phyloP scores from a whole-genome alignment of 129 eudicot genomes.

The Helichrysum umbraculigerum region DNA sequence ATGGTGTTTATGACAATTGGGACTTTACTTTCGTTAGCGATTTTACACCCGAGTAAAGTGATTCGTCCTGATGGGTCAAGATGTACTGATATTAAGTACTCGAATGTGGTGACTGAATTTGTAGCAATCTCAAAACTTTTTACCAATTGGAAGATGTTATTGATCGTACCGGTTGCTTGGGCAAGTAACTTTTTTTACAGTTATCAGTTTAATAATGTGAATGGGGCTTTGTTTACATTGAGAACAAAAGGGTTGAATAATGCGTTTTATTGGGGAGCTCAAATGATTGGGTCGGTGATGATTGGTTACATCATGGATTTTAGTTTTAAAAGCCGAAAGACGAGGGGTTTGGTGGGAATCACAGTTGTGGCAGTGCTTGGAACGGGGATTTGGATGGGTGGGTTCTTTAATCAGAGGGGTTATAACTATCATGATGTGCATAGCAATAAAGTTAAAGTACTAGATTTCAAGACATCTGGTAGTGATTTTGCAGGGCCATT shows the following conservation, averaged over 20 bases:
- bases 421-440: slow-evolving; percentile 42
- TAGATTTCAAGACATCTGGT: slow-evolving; percentile 71
- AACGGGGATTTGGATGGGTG: slow-evolving; percentile 91
- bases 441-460: slow-evolving; percentile 20
- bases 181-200: slow-evolving; percentile 89
- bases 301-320: slow-evolving; percentile 86
- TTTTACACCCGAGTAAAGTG: slow-evolving; percentile 80
- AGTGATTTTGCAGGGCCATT: slow-evolving; percentile 68
- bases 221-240: slow-evolving; percentile 71
- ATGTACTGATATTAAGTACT: slow-evolving; percentile 75
- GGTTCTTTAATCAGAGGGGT: slow-evolving; percentile 66
- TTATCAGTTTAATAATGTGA: slow-evolving; percentile 90
- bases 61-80: slow-evolving; percentile 73
- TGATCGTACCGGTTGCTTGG: slow-evolving; percentile 91
- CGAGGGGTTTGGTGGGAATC: slow-evolving; percentile 72
- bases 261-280: slow-evolving; percentile 96
- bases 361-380: slow-evolving; percentile 72
- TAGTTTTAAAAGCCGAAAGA: slow-evolving; percentile 74
- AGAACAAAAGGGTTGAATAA: slow-evolving; percentile 90
- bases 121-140: slow-evolving; percentile 58
- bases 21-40: slow-evolving; percentile 52
- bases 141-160: slow-evolving; percentile 80
- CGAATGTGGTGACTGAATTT: slow-evolving; percentile 48
- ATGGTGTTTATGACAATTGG: slow-evolving; percentile 91
- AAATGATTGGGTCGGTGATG: slow-evolving; percentile 88